Conservation (phyloP, 2,329 filamentous ascomycete species). For the Colletotrichum liriopes region DNA sequence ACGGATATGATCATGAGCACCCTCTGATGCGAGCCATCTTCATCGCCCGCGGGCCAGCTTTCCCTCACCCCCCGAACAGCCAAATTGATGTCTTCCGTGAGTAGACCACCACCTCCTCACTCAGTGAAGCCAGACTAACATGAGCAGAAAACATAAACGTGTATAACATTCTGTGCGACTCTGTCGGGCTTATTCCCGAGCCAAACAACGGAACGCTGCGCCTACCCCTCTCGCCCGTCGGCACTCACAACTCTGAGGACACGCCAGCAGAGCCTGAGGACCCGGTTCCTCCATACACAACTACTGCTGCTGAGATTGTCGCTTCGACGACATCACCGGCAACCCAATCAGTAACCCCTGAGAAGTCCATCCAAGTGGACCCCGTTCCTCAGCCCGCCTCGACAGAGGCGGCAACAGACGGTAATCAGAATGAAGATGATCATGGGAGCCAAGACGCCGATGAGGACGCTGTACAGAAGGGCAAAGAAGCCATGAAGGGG, state of each 20-base stretch:
- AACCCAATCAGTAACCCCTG: slow-evolving; percentile 35
- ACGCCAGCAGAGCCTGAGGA: slow-evolving; percentile 68
- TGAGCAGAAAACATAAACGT: slow-evolving; percentile 89
- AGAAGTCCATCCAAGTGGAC: slow-evolving; percentile 45
- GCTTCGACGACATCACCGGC: slow-evolving; percentile 34
- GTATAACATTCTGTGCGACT: slow-evolving; percentile 95
- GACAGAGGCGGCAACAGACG: slow-evolving; percentile 41
- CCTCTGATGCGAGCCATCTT: slow-evolving; percentile 98
- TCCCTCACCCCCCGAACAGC: slow-evolving; percentile 88
- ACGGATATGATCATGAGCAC: slow-evolving; percentile 96
- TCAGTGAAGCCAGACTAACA: slow-evolving; percentile 46
- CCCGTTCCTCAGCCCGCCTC: slow-evolving; percentile 45
- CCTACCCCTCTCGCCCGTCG: slow-evolving; percentile 76
- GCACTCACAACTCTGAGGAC: slow-evolving; percentile 71
- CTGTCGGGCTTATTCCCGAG: slow-evolving; percentile 79
- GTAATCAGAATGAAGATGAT: slow-evolving; percentile 15
- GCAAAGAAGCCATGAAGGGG: slow-evolving; percentile 50
- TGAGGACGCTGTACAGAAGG: slow-evolving; percentile 50
- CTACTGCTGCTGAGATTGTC: slow-evolving; percentile 34
- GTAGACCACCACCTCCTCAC: slow-evolving; percentile 53
- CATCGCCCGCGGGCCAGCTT: slow-evolving; percentile 90
- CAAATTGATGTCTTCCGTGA: slow-evolving; percentile 86
- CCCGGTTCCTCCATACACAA: slow-evolving; percentile 57
- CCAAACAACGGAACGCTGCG: slow-evolving; percentile 92
- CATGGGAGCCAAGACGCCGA: slow-evolving; percentile 46